Base-by-base conservation (phyloP, 192 early-diverging fungal genomes). In the Gamsiella multidivaricata region DNA sequence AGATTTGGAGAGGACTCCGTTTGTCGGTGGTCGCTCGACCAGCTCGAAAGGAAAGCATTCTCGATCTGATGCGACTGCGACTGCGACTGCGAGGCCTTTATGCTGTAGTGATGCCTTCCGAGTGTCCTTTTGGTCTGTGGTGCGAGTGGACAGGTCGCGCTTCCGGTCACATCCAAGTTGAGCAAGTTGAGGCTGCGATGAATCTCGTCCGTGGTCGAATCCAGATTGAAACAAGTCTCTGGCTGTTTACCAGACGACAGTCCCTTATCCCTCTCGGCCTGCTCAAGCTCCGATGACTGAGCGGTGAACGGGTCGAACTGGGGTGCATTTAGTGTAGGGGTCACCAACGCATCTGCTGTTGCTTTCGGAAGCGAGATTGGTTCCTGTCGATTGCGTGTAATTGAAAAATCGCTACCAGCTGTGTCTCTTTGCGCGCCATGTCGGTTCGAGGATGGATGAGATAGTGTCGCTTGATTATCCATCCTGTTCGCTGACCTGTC, bases 141-240 rank as follows among this genome's bases (percentile, higher is more conserved):
- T 5, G 71, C 71, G 11, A 75, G 62, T 29, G 58, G 57, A 25
- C 71, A 75, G 2, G 71, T 66, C 0, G 71, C 63, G 39, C 71
- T 75, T 46, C 71, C 71, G n/a, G 63, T 75, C 9, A 75, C 55
- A 29, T 75, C 71, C 51, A 75, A 31, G 34, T 75, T 75, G 11
- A 75, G 41, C 2, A 75, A 4, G 42, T 75, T 75, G 18, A 75
- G 63, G 36, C 61, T 65, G 17, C 71, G 71, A 42, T 75, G 71
- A 49, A 75, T 75, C 56, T 75, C 71, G 26, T 75, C 71, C 15
- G 71, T 66, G 0, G 71, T 75, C 11, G 71, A 75, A 36, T 75
- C 71, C 29, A 75, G 51, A 53, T 75, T 75, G 34, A 54, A 75
- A 33, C 57, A 75, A 11, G 63, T 46, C 33, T 75, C 71, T 53